Evolutionary conservation across 768 basidiomycete genomes (phyloP), one percentile per base, ranked within the genome.

Genomic region (Termitomyces sp.): DNA sequence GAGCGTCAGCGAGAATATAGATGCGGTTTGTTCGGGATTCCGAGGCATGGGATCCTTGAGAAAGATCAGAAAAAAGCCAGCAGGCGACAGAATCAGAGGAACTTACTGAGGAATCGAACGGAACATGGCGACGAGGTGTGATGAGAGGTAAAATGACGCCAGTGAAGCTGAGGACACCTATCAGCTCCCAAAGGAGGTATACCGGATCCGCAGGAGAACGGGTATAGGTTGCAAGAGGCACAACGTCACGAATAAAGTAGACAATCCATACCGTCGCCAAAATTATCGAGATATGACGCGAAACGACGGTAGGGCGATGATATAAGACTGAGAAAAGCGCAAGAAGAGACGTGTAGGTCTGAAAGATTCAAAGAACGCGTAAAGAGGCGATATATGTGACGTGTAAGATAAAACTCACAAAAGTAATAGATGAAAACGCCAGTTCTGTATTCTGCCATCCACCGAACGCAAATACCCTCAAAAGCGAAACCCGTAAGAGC

Each of bases 171-270:
- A 87, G 73, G 6, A 82, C 58, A 14, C 61, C 65, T 6, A 84
- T 58, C 65, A 84, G 77, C 4, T 71, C 68, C 85, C 86, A 87
- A 17, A 85, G 69, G 19, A 82, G 57, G 45, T 81, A 79, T 0
- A 62, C 61, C 0, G 66, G 63, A 59, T 89, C 86, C 7, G 69
- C 59, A 2, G 85, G 82, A 11, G 53, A 38, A 17, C 77, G 68
- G 14, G 73, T 75, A 67, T 73, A 85, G 0, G 84, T 87, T n/a
- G 76, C 68, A 14, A 86, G 63, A 11, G 86, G 87, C 65, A 75
- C 84, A 8, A 88, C 52, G 62, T 83, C 79, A 17, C 85, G 77
- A 60, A 82, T 82, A 35, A 71, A 68, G 62, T 78, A 87, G 2
- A 85, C 71, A 4, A 61, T 60, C 56, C 53, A 62, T 17, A 56